Base-by-base conservation (phyloP, 75 land plant species). In the Cupressus sempervirens region DNA sequence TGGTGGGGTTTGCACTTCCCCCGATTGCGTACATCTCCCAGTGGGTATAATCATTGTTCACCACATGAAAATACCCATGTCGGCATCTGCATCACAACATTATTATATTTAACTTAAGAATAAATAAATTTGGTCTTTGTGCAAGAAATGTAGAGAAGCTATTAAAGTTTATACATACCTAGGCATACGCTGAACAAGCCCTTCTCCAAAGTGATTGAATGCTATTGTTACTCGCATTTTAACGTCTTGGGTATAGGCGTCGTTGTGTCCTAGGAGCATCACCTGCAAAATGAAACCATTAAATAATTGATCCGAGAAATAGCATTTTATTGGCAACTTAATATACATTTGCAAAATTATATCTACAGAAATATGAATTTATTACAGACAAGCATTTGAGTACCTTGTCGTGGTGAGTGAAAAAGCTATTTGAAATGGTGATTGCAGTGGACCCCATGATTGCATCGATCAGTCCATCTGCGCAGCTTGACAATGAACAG, bases 21-120 rank as follows among this genome's bases (percentile, higher is more conserved):
- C 98, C 98, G 53, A 96, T 92, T 46, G 98, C 98, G 86, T 96
- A 96, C 98, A 96, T 96, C 85, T 90, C 95, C 98, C 98, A 96
- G 90, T 92, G 94, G 32, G 92, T 91, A 85, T 96, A 96, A 83
- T 95, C 93, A 81, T 96, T 96, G 91, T 96, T 96, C 83, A 96
- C 94, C 13, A 96, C 96, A 81, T 96, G 98, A 88, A 95, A 94
- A 76, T 94, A 92, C 15, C 98, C 98, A 84, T 90, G 93, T 54
- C 98, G 90, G 85, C 99, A 95, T 85, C 98, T 92, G 94, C 72
- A 86, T 86, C 34, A 23, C 7, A 3, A 9, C 15, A 36, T 34
- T 48, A 43, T 6, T 20, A 6, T 35, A 3, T 50, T 85, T 11
- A 7, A 0, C 50, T 48, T 48, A 3, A 46, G 7, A 4, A 7